A percentile compares a stretch with the other conserved stretches of the same genome.
phyloP scores from a whole-genome alignment of 257 asterid genomes.

The Asclepias syriaca region DNA sequence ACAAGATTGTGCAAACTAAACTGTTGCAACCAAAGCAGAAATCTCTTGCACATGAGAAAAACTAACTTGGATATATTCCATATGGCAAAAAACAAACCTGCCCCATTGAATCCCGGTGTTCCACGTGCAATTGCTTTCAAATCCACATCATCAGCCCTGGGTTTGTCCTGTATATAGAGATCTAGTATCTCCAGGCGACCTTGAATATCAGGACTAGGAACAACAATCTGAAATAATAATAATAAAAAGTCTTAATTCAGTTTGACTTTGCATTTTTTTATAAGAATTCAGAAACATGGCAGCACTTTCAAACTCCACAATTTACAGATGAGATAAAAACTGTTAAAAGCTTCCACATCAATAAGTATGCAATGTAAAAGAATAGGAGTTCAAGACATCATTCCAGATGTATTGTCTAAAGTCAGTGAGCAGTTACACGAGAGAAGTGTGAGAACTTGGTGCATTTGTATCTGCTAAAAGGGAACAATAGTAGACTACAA shows the following conservation, averaged over 20 bases:
- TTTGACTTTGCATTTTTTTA: background rate
- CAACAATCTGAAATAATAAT: constrained; percentile 48
- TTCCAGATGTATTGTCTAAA: background rate
- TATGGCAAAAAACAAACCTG: constrained; percentile 10
- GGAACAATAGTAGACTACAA: background rate
- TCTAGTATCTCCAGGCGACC: constrained; percentile 94
- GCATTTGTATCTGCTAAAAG: background rate
- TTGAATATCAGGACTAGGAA: constrained; percentile 87
- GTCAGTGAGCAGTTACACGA: background rate
- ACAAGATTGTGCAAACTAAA: background rate
- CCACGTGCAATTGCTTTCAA: constrained; percentile 92
- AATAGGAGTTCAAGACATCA: background rate
- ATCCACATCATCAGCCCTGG: constrained; percentile 78
- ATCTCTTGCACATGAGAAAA: background rate
- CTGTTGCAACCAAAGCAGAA: background rate
- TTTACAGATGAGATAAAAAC: background rate
- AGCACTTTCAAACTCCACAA: background rate
- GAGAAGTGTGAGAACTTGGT: background rate
- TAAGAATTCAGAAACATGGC: background rate
- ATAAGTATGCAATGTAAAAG: background rate
- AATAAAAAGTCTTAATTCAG: background rate
- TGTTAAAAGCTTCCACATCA: background rate
- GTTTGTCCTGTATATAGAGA: constrained; percentile 88
- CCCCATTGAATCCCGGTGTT: constrained; percentile 55
- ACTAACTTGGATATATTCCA: background rate